Evolutionary conservation across 2,329 filamentous ascomycete genomes (phyloP), one percentile per base, ranked within the genome.

Genomic region (Botrytis paeoniae): DNA sequence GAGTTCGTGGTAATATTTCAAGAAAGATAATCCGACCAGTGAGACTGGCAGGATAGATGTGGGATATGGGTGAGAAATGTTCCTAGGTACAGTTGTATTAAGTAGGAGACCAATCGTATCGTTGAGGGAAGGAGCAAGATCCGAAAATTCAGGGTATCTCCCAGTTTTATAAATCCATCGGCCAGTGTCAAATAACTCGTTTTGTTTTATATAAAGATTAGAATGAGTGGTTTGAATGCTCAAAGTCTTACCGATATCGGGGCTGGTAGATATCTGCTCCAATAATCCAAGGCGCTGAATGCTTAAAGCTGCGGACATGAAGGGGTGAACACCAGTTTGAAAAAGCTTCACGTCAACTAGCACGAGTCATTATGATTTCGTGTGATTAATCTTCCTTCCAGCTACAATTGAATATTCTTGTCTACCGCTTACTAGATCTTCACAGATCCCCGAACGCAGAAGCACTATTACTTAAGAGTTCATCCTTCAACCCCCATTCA

Each of bases 21-120:
- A 29, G 1, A 54, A 14, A 54, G 25, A 16, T 16, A 4, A 51
- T 22, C 3, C 25, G 25, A 54, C 4, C 0, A n/a, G 12, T 54
- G 12, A n/a, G 5, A 14, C 1, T 4, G 25, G 4, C 12, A 7
- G 5, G 25, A 29, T 54, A 0, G 4, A 14, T 45, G 43, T 45
- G 43, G 20, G 3, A 22, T 45, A 2, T 45, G 43, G 12, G 16
- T 1, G 1, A 2, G 43, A 45, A 45, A 45, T 18, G 16, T 4
- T 6, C 16, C 18, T 3, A 7, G 20, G 43, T 45, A 6, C 6
- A 7, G 43, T 4, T 45, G 18, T 45, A 7, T 20, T 7, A 20
- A 4, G 43, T 45, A 12, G 43, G 6, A 20, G 20, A 22, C 20
- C 18, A 22, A 22, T 45, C 18, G 20, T 22, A 0, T 45, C 1